phyloP scores from a whole-genome alignment of 768 basidiomycete species.

The Rhodotorula taiwanensis region DNA sequence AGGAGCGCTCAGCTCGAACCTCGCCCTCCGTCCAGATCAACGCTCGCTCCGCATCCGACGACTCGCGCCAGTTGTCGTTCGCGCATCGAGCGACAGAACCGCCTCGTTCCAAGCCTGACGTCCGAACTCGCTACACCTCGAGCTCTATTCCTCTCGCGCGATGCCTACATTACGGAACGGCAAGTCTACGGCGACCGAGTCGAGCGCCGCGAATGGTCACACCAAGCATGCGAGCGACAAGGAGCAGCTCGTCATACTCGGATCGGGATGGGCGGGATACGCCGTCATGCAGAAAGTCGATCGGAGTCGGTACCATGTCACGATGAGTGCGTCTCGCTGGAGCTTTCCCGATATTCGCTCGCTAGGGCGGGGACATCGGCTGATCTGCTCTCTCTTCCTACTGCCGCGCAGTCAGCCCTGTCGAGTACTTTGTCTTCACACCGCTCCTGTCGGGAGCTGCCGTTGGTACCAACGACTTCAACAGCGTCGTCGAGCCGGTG shows the following conservation, averaged over 20 bases:
- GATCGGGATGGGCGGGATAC: slow-evolving; percentile 40
- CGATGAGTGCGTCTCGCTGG: slow-evolving; percentile 2
- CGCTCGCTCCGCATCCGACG: too few relatives aligned
- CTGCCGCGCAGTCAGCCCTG: slow-evolving; percentile 27
- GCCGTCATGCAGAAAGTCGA: slow-evolving; percentile 37
- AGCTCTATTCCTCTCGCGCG: too few relatives aligned
- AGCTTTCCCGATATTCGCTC: background rate
- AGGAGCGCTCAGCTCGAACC: too few relatives aligned
- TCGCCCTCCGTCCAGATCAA: too few relatives aligned
- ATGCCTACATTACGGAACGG: too few relatives aligned
- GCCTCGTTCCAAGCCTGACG: too few relatives aligned
- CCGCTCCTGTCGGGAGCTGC: slow-evolving; percentile 52
- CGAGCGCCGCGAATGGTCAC: too few relatives aligned
- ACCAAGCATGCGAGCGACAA: slow-evolving; percentile 7
- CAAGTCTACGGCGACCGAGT: too few relatives aligned
- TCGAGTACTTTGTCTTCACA: slow-evolving; percentile 37
- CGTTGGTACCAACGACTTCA: slow-evolving; percentile 76
- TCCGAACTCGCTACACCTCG: too few relatives aligned
- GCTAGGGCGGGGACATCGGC: too few relatives aligned
- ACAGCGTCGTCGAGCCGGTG: slow-evolving; percentile 73
- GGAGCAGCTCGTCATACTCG: slow-evolving; percentile 43
- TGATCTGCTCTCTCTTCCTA: background rate
- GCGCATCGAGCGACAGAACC: too few relatives aligned
- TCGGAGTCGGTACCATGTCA: slow-evolving; percentile 42
- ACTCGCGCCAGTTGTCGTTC: too few relatives aligned